phyloP scores from a whole-genome alignment of 1,139 yeast species.

The Suhomyces maxii region DNA sequence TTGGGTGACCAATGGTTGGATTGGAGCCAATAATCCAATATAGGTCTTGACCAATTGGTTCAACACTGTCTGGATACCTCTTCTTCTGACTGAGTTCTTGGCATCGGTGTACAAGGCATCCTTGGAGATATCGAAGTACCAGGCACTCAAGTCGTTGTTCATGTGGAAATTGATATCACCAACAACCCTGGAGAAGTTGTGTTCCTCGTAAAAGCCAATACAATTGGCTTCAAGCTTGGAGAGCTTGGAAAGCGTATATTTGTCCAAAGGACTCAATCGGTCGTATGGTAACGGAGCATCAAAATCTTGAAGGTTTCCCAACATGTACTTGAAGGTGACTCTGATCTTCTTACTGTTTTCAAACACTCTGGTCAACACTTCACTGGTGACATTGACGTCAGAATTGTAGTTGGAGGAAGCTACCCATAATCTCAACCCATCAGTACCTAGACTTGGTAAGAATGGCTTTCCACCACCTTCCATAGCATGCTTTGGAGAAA shows the following conservation, averaged over 20 bases:
- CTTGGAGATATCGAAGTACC: slow-evolving; percentile 84
- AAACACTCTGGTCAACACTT: slow-evolving; percentile 70
- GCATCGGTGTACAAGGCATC: slow-evolving; percentile 80
- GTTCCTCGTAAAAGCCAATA: slow-evolving; percentile 49
- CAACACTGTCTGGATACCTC: slow-evolving; percentile 72
- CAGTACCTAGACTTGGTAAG: slow-evolving; percentile 79
- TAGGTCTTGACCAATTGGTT: slow-evolving; percentile 61
- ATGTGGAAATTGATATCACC: slow-evolving; percentile 69
- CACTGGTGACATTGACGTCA: slow-evolving; percentile 76
- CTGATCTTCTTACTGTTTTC: slow-evolving; percentile 81
- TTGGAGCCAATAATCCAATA: slow-evolving; percentile 69
- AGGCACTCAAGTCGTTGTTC: slow-evolving; percentile 73
- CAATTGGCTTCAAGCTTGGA: slow-evolving; percentile 46
- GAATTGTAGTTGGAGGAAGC: slow-evolving; percentile 85
- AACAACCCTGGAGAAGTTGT: slow-evolving; percentile 66
- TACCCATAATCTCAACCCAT: slow-evolving; percentile 88
- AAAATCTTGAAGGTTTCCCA: slow-evolving; percentile 67
- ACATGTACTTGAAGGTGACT: slow-evolving; percentile 73
- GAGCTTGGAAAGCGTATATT: slow-evolving; percentile 59
- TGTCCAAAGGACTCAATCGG: slow-evolving; percentile 59
- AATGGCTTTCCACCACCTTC: slow-evolving; percentile 58
- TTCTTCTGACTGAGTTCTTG: slow-evolving; percentile 49
- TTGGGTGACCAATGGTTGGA: slow-evolving; percentile 80
- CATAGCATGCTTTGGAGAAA: slow-evolving; percentile 67
- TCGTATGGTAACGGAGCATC: slow-evolving; percentile 28